These are phyloP conservation scores for Penicillium diatomitis DNA, from an alignment of 495 filamentous ascomycete species.

Conservation along the genomic window DNA sequence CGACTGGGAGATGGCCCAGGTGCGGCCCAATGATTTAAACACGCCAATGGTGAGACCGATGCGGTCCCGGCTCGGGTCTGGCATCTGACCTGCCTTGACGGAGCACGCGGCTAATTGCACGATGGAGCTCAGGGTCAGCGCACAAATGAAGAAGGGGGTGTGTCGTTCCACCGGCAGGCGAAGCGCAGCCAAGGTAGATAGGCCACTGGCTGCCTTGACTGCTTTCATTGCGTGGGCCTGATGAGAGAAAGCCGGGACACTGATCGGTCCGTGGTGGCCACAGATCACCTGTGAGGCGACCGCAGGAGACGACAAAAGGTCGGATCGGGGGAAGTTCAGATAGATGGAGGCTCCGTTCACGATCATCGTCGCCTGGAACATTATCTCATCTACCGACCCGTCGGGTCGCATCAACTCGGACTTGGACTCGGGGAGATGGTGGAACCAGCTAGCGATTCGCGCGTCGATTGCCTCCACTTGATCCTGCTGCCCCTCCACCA, in stretches of 20 bases:
- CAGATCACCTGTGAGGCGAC: conserved; percentile 41
- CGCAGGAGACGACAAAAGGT: conserved; percentile 39
- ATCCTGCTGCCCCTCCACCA: conserved; percentile 34
- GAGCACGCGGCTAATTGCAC: conserved; percentile 57
- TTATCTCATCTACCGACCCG: conserved; percentile 70
- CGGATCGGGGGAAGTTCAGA: conserved; percentile 41
- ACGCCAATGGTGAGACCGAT: conserved; percentile 77
- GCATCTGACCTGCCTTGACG: conserved; percentile 60
- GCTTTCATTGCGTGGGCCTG: conserved; percentile 72
- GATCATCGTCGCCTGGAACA: conserved; percentile 87
- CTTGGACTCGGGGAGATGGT: conserved; percentile 72
- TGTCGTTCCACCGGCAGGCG: conserved; percentile 64
- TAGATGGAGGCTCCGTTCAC: conserved; percentile 48
- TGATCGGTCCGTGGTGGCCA: conserved; percentile 35
- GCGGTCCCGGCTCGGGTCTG: conserved; percentile 60
- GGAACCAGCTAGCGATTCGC: conserved; percentile 70
- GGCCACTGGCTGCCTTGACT: conserved; percentile 64
- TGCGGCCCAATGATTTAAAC: conserved; percentile 59
- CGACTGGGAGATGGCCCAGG: conserved; percentile 69
- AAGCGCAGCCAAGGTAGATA: conserved; percentile 69
- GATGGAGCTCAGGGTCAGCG: conserved; percentile 52
- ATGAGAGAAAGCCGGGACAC: conserved; percentile 43
- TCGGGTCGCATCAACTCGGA: conserved; percentile 57
- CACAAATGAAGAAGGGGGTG: conserved; percentile 84
- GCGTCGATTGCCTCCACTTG: conserved; percentile 55